Percentiles rank a stretch among this genome's conserved stretches.
These are phyloP conservation scores for Dipteronia sinensis DNA, from an alignment of 345 rosid species.

Conservation along the genomic window DNA sequence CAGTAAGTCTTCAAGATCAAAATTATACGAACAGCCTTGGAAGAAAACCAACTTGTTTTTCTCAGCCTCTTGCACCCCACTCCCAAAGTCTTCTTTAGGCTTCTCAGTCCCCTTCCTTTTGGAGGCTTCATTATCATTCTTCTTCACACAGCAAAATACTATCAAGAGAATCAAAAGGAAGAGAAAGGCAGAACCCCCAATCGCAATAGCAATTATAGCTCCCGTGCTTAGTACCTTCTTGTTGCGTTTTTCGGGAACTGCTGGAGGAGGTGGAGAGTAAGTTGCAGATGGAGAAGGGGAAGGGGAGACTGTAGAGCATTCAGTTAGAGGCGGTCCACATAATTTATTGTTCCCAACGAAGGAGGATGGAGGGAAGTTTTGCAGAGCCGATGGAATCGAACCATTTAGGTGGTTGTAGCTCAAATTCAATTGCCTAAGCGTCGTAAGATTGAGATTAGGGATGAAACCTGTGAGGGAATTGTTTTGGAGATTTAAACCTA, in stretches of 20 bases:
- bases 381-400: slow-evolving; percentile 65
- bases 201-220: slow-evolving; percentile 64
- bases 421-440: slow-evolving; percentile 64
- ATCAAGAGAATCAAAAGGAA: slow-evolving; percentile 47
- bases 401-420: slow-evolving; percentile 81
- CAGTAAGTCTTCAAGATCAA: slow-evolving; percentile 87
- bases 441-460: slow-evolving; percentile 55
- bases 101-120: slow-evolving; percentile 67
- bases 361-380: slow-evolving; percentile 66
- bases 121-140: slow-evolving; percentile 37
- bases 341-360: slow-evolving; percentile 68
- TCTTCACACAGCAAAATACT: slow-evolving; percentile 62
- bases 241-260: slow-evolving; percentile 27
- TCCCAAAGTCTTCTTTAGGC: slow-evolving; percentile 81
- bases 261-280: slow-evolving; percentile 25
- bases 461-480: slow-evolving; percentile 69
- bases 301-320: slow-evolving; percentile 46
- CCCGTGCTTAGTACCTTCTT: slow-evolving; percentile 54
- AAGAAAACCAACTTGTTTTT: slow-evolving; percentile 96
- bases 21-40: slow-evolving; percentile 73
- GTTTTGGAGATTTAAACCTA: slow-evolving; percentile 63
- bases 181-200: slow-evolving; percentile 54
- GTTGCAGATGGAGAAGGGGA: slow-evolving; percentile 64
- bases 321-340: slow-evolving; percentile 71
- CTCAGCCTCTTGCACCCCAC: slow-evolving; percentile 94